Conservation (phyloP, 1,139 yeast species). For the Petasospora rhodanensis region DNA sequence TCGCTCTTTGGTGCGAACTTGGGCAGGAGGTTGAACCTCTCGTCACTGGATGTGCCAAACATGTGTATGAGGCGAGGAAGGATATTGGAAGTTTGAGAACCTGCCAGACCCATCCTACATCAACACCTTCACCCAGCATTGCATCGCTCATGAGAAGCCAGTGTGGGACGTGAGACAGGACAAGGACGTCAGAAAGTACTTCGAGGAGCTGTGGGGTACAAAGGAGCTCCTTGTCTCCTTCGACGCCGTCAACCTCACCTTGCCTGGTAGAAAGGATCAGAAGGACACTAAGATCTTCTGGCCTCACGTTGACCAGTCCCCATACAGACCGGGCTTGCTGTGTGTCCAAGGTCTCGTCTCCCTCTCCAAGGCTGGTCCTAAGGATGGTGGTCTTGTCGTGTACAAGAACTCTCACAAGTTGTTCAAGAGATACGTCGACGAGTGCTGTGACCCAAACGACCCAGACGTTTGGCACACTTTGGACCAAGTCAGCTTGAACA, state of each 20-base stretch:
- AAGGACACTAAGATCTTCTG: conserved; percentile 15
- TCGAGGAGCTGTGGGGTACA: conserved; percentile 24
- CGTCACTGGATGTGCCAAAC: too few relatives aligned
- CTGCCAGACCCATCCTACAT: conserved; percentile 22
- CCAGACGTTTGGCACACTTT: conserved; percentile 15
- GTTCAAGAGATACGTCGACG: conserved; percentile 19
- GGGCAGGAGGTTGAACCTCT: conserved; percentile 4
- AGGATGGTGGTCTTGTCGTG: conserved; percentile 15
- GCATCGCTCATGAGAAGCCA: conserved; percentile 24
- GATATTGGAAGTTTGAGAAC: conserved; percentile 25
- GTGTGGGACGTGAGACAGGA: conserved; percentile 26
- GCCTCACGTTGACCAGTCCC: conserved; percentile 24
- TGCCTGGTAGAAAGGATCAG: conserved; percentile 17
- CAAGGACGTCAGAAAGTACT: conserved; percentile 18
- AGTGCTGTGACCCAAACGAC: conserved; percentile 3
- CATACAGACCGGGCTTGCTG: conserved; percentile 9
- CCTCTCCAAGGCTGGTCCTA: conserved; percentile 13
- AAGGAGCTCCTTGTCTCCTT: conserved; percentile 22
- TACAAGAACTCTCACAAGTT: conserved; percentile 14
- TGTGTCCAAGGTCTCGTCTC: conserved; percentile 12
- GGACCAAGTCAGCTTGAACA: conserved; percentile 8
- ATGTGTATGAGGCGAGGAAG: conserved; percentile 14
- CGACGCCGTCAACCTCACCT: conserved; percentile 23
- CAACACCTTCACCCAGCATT: conserved; percentile 17
- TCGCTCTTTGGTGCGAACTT: conserved; percentile 6